Evolutionary conservation across 257 asterid species (phyloP), one percentile per base, ranked within the genome.

Genomic region (Fraxinus excelsior): DNA sequence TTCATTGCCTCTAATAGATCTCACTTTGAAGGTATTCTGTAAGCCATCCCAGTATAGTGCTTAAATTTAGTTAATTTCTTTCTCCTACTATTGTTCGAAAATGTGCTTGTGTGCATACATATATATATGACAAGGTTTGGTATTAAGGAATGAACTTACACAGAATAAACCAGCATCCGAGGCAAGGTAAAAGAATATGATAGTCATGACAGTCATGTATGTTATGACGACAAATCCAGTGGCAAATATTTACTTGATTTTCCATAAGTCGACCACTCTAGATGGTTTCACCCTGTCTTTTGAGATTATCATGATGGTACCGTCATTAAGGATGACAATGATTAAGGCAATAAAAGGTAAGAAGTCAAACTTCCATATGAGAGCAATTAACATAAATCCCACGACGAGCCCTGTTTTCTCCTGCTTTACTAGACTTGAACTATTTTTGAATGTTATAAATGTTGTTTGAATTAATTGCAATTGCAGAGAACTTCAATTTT

Each of bases 261-360:
- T 87, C 91, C 89, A 87, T 1, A 88, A 87, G 77, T 87, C 91
- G 2, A 88, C 88, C 60, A 83, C 56, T 1, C 88, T 89, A n/a
- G 91, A 87, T 2, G 91, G 91, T 85, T 85, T 87, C 44, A 87
- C 91, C 69, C 89, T 82, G 72, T 87, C 91, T 80, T 85, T 87
- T 2, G 91, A 87, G 13, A 87, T 87, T 74, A 89, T 87, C 91
- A 87, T 85, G 87, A 87, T 87, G 78, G 91, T 87, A n/a, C 89
- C 91, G 25, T 87, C 91, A 25, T 87, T 87, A 70, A 87, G 86
- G 72, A 87, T 79, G 1, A 88, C 89, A 29, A 87, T 87, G 67
- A 87, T 82, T 70, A 87, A 72, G 38, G 85, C 91, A 89, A 87
- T 87, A 82, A 87, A 87, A 6, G 91, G 91, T 1, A 89, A 80